Conservation (phyloP, 768 basidiomycete species). For the Fomitopsis serialis region DNA sequence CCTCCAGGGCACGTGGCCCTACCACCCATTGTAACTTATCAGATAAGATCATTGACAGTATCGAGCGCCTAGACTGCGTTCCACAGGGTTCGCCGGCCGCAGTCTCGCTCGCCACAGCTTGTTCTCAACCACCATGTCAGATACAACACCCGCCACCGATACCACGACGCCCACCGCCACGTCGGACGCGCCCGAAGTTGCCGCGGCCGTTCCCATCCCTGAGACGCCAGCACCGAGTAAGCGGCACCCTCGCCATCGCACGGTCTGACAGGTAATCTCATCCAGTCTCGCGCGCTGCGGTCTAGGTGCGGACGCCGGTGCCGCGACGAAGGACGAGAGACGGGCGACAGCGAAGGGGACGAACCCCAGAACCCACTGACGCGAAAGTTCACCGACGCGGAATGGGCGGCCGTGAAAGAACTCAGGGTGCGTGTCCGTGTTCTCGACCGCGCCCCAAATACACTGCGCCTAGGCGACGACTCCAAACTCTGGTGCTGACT, state of each 20-base stretch:
- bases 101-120: not conserved
- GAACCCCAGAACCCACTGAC: conserved; percentile 74
- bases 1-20: not conserved
- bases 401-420: conserved; percentile 65
- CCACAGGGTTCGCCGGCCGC: not conserved
- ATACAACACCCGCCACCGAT: not conserved
- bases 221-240: not conserved
- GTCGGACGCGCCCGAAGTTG: not conserved
- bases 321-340: conserved; percentile 1
- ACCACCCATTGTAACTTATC: not conserved
- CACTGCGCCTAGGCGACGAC: not conserved
- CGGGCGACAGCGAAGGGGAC: conserved; percentile 13
- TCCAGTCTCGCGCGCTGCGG: not conserved
- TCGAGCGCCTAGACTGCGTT: not conserved
- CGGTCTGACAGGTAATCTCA: not conserved
- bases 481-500: not conserved
- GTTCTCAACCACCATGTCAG: not conserved
- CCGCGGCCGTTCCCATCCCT: not conserved
- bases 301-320: not conserved
- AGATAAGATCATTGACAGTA: not conserved
- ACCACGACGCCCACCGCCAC: not conserved
- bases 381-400: conserved; percentile 59
- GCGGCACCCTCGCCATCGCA: not conserved
- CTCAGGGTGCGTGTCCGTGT: conserved; percentile 47
- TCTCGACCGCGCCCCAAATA: not conserved